Conservation (phyloP, 1,139 yeast species). For the Meyerozyma athensensis region DNA sequence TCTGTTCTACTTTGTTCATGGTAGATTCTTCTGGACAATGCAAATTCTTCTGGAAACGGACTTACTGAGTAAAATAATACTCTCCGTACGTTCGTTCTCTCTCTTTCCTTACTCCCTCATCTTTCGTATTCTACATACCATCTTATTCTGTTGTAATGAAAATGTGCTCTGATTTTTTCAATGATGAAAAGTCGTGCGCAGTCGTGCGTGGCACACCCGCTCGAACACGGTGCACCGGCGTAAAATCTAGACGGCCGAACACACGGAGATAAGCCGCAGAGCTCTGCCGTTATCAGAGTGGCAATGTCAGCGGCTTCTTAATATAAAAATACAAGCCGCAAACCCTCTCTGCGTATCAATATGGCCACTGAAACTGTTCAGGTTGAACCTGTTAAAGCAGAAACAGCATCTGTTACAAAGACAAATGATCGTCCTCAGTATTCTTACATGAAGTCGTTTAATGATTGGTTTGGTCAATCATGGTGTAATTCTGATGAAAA, state of each 20-base stretch:
- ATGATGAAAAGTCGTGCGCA: conserved; percentile 1
- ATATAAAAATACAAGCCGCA: no score
- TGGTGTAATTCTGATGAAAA: conserved; percentile 22
- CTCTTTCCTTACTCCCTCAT: background rate
- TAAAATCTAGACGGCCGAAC: no score
- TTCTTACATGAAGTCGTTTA: conserved; percentile 28
- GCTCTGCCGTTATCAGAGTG: no score
- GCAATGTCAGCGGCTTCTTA: no score
- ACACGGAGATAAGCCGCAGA: no score
- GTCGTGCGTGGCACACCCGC: background rate
- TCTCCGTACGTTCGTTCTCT: background rate
- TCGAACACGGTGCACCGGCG: background rate
- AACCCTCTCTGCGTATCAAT: no score
- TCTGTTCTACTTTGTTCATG: background rate
- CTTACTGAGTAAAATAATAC: no score
- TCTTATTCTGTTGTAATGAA: conserved; percentile 8
- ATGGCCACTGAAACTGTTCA: background rate
- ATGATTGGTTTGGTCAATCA: conserved; percentile 37
- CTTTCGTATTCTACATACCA: conserved; percentile 10
- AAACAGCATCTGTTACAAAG: background rate
- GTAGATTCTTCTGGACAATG: no score
- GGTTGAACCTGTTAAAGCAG: background rate
- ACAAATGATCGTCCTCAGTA: conserved; percentile 13
- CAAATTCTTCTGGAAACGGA: no score
- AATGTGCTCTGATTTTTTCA: conserved; percentile 2